A percentile compares a stretch with the other conserved stretches of the same genome.
These are phyloP conservation scores for Xylariomycetidae sp. DNA, from an alignment of 2,329 filamentous ascomycete species.

Conservation along the genomic window DNA sequence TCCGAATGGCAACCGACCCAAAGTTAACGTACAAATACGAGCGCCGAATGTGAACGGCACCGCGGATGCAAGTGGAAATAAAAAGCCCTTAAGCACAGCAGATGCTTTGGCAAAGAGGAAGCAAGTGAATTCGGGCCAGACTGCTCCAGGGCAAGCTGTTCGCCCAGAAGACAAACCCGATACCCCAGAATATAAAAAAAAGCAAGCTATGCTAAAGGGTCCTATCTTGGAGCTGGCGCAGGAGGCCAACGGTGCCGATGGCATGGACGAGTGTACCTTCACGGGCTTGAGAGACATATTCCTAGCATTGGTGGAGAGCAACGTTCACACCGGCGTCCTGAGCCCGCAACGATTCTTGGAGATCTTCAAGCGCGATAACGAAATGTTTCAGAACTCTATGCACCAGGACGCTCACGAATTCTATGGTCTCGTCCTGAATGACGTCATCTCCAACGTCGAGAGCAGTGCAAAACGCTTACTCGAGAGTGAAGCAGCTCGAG, in stretches of 20 bases:
- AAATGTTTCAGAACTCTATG: conserved; percentile 96
- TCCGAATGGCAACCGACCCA: conserved; percentile 53
- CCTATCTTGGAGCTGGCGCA: conserved; percentile 81
- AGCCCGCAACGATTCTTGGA: conserved; percentile 92
- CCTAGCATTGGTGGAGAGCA: conserved; percentile 76
- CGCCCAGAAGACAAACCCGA: conserved; percentile 90
- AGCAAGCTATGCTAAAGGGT: conserved; percentile 81
- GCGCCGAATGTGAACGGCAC: conserved; percentile 48
- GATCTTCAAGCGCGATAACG: conserved; percentile 88
- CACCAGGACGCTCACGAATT: conserved; percentile 99
- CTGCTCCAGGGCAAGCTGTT: conserved; percentile 46
- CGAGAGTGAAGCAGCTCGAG: conserved; percentile 39
- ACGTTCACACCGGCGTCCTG: conserved; percentile 80
- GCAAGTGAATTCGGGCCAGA: conserved; percentile 49
- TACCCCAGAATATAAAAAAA: conserved; percentile 97
- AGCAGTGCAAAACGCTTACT: conserved; percentile 67
- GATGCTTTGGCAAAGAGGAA: conserved; percentile 55
- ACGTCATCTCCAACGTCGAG: conserved; percentile 92
- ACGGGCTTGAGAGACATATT: conserved; percentile 96
- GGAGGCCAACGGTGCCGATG: conserved; percentile 75
- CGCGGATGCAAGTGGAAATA: conserved; percentile 42
- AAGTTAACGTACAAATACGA: conserved; percentile 58
- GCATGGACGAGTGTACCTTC: conserved; percentile 93
- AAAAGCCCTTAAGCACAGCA: conserved; percentile 49
- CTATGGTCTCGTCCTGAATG: conserved; percentile 88